Base-by-base conservation (phyloP, 495 filamentous ascomycete genomes). In the Paragyromitra xinjiangensis region DNA sequence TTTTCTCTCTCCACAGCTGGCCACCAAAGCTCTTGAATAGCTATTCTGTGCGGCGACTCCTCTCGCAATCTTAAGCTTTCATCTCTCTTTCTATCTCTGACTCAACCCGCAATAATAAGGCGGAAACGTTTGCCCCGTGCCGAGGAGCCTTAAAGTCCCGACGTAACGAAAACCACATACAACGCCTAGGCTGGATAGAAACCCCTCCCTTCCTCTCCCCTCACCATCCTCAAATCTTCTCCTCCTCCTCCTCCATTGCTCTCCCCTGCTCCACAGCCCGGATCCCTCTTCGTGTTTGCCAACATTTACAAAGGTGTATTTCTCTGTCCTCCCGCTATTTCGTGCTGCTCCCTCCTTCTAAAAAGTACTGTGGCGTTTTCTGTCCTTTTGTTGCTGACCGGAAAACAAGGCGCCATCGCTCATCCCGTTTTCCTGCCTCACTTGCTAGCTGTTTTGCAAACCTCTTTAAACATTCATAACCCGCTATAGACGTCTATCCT, bases 311-410 rank as follows among this genome's bases (percentile, higher is more conserved):
- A 79, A 79, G 77, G 77, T 77, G 74, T 78, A 79, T 78, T 79
- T 63, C 74, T 78, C 73, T 71, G 74, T 73, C 67, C 66, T 72
- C 77, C 77, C 58, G 55, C 51, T 75, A 51, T 67, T 66, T 22
- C 61, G 53, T 66, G 61, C 45, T 39, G 8, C 61, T 29, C 59
- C 26, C 40, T 39, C 59, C 66, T 64, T 64, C 51, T n/a, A 56
- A 37, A 48, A 73, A 39, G 37, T 51, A 34, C 53, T 45, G 55
- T 77, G 62, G 72, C 34, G 39, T 42, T 69, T 78, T 64, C 66
- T 56, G 75, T 78, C 55, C 74, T 78, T 79, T 79, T 78, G 77
- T 79, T 79, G 67, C 77, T 79, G 77, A 79, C 77, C 66, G 62
- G 51, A 79, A 78, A 79, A 79, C 77, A 78, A 79, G 77, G 77